Evolutionary conservation across 2,329 filamentous ascomycete species (phyloP).

Genomic region (Fusarium hainanense): DNA sequence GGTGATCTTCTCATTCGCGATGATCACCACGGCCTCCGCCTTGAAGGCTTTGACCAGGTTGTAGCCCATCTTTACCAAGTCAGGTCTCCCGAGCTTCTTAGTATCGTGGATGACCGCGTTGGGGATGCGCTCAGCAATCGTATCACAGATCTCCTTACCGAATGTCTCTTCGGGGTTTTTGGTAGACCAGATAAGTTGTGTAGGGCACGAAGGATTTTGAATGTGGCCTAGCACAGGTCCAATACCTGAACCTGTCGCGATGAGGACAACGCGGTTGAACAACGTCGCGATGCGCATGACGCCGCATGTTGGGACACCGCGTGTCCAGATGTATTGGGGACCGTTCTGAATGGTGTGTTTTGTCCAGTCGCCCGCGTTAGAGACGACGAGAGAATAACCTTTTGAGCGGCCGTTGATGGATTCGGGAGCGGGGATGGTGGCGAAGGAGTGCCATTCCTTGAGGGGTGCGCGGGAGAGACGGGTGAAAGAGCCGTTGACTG

Average conservation of each 20-base stretch:
- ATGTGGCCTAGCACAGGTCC: conserved; percentile 73
- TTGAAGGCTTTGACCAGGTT: conserved; percentile 67
- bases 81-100: conserved; percentile 66
- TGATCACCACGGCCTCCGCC: conserved; percentile 77
- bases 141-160: conserved; percentile 64
- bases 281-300: conserved; percentile 74
- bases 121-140: conserved; percentile 67
- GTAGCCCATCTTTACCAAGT: conserved; percentile 61
- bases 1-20: conserved; percentile 76
- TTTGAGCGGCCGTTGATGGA: conserved; percentile 35
- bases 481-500: conserved; percentile 59
- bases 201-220: conserved; percentile 59
- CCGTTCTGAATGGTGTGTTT: conserved; percentile 69
- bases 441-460: conserved; percentile 80
- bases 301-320: conserved; percentile 73
- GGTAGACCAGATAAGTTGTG: conserved; percentile 77
- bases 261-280: conserved; percentile 73
- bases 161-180: conserved; percentile 71
- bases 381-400: conserved; percentile 76
- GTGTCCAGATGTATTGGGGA: conserved; percentile 72
- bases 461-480: conserved; percentile 72
- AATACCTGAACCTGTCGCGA: conserved; percentile 79
- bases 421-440: conserved; percentile 72
- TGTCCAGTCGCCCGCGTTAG: conserved; percentile 82
- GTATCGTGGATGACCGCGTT: conserved; percentile 77